Evolutionary conservation across 495 filamentous ascomycete genomes (phyloP), one percentile per base, ranked within the genome.

Genomic region (Oidiodendron maius): DNA sequence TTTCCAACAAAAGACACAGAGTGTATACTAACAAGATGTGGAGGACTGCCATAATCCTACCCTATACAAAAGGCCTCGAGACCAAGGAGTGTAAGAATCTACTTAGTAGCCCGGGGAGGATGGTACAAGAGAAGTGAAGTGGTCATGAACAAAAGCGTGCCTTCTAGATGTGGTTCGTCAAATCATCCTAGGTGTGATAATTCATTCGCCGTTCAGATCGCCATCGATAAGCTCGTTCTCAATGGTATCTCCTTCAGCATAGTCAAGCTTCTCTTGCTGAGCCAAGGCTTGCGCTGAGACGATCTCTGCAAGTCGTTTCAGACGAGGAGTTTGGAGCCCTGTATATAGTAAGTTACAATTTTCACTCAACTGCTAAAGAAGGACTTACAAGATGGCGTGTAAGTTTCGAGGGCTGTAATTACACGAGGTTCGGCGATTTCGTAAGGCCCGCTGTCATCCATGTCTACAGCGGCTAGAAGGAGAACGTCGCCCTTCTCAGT

Each of bases 371-470:
- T 3, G 8, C 6, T 26, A 17, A 18, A 44, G 2, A 46, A 21
- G 10, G 2, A 78, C 85, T 70, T 71, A 91, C 87, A 96, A 16
- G 89, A 93, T 26, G 93, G 94, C 16, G 93, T 96, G 63, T 97
- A 97, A 8, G 94, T 99, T 71, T 99, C 94, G 58, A 99, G 63
- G 24, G 94, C 94, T 1, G 89, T 96, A 61, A 99, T 99, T 23
- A 86, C 84, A 50, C 94, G 80, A 18, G 94, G 94, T 62, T 97
- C 94, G 17, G 94, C 91, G 61, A 99, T 97, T 67, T 97, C 94
- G 62, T 97, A 99, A 30, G 93, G 94, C n/a, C 94, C 94, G 56
- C 89, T 95, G 66, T 99, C 94, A 49, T 99, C 94, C 93, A 97
- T 96, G 63, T 99, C 94, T 42, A 99, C 89, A 26, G 94, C 89